Base-by-base conservation (phyloP, 345 rosid species). In the Lepidium aucheri region DNA sequence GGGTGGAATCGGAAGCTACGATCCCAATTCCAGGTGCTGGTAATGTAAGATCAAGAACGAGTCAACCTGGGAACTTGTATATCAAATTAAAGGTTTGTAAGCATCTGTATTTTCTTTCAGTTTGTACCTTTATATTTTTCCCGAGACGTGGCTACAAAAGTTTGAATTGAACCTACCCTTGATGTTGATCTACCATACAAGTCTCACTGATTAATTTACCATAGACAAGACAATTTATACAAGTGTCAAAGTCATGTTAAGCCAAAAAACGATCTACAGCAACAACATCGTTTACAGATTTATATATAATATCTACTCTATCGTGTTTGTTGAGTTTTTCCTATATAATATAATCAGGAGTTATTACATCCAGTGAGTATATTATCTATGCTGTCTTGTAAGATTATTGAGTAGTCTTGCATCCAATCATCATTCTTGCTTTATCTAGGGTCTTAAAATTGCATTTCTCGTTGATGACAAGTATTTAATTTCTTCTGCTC, bases 1-100 rank as follows among this genome's bases (percentile, higher is more conserved):
- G 97, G 79, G 81, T 90, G 72, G 96, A 85, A 41, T 81, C 91
- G 43, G 89, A 90, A 78, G 98, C 87, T 76, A 88, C 86, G 26
- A 84, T 93, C 57, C 79, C 73, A 41, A 81, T 90, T 40, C 73
- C 79, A 15, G 88, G 72, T 75, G 97, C 88, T 73, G 98, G 96
- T 57, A 82, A 86, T 77, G 59, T 76, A 56, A 83, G 82, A 55
- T 80, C 84, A 60, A 80, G 63, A 73, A 80, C 83, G 74, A 78
- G 74, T 74, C 86, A 67, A 67, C 84, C 89, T 64, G 90, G 98
- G 65, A 83, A 74, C 81, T 77, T 87, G 70, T 84, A 69, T 76
- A 90, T 89, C 60, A 86, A 78, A 74, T 59, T 89, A 70, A 93
- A 89, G 98, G 98, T 77, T 80, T 38, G 70, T 41, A 62, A 50